Percentiles rank a stretch among this genome's conserved stretches.
Conservation (phyloP, 2,329 filamentous ascomycete genomes). For the Chrysoporthe austroafricana region DNA sequence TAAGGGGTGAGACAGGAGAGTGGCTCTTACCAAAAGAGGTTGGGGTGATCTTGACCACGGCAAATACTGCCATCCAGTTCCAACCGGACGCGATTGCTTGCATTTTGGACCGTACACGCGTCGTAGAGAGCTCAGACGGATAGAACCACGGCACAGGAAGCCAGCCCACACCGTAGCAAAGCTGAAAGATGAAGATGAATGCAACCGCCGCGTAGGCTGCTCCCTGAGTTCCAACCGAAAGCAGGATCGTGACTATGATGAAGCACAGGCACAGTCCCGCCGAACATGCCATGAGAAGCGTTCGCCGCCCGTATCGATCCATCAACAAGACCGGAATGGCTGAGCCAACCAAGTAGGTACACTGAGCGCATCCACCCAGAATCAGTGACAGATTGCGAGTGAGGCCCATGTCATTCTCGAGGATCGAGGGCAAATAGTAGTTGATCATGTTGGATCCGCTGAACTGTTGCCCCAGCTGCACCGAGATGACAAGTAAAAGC, state of each 20-base stretch:
- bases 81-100: slow-evolving; percentile 43
- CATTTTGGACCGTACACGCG: slow-evolving; percentile 43
- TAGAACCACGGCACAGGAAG: slow-evolving; percentile 49
- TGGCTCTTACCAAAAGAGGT: slow-evolving; percentile 29
- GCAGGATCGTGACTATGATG: slow-evolving; percentile 43
- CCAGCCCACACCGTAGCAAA: slow-evolving; percentile 47
- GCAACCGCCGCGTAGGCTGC: slow-evolving; percentile 46
- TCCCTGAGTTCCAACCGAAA: slow-evolving; percentile 38
- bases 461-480: slow-evolving; percentile 37
- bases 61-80: slow-evolving; percentile 34
- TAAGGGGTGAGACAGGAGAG: neutral
- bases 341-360: slow-evolving; percentile 45
- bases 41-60: slow-evolving; percentile 29
- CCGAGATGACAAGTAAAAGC: slow-evolving; percentile 34
- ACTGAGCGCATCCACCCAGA: slow-evolving; percentile 50
- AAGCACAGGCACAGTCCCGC: slow-evolving; percentile 49
- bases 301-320: slow-evolving; percentile 46
- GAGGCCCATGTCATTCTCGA: slow-evolving; percentile 43
- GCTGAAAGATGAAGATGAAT: slow-evolving; percentile 50
- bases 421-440: slow-evolving; percentile 45
- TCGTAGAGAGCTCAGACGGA: slow-evolving; percentile 45
- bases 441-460: slow-evolving; percentile 35
- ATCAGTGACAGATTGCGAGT: slow-evolving; percentile 54
- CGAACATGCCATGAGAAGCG: slow-evolving; percentile 45
- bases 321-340: slow-evolving; percentile 46